Evolutionary conservation across 805 yeast genomes (phyloP).

Genomic region (Wickerhamiella spandovensis): DNA sequence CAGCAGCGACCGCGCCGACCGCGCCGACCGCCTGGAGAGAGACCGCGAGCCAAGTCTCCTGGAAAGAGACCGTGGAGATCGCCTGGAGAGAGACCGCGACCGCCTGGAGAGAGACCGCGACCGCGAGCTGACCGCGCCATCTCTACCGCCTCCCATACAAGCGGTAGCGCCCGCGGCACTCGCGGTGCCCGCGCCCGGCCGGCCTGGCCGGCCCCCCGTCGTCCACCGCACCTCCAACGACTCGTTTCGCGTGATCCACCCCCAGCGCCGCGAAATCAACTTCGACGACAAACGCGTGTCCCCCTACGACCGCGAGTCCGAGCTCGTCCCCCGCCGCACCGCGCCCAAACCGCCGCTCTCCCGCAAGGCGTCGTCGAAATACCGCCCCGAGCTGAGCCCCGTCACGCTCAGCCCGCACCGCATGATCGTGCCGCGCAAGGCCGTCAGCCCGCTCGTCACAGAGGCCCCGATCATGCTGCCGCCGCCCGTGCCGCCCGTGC

Average conservation of each 20-base stretch:
- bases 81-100: no score
- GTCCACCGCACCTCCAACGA: slow-evolving; percentile 16
- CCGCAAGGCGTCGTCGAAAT: slow-evolving; percentile 16
- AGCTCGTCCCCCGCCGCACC: slow-evolving; percentile 50
- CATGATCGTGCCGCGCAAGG: slow-evolving; percentile 1
- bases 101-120: no score
- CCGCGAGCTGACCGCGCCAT: no score
- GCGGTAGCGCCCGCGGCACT: neutral
- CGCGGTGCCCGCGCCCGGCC: no score
- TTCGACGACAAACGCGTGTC: slow-evolving; percentile 68
- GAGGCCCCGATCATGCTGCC: slow-evolving; percentile 1
- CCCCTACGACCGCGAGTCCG: slow-evolving; percentile 32
- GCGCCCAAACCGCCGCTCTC: slow-evolving; percentile 31
- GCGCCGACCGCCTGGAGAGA: no score
- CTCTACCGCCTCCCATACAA: neutral
- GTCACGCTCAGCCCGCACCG: slow-evolving; percentile 4
- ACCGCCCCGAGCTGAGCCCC: slow-evolving; percentile 20
- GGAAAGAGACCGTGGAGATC: no score
- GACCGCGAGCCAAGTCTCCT: no score
- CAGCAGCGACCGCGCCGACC: no score
- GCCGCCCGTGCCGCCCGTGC: neutral
- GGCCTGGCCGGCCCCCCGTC: neutral
- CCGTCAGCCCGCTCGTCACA: neutral
- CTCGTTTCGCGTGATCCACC: slow-evolving; percentile 47
- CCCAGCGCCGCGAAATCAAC: slow-evolving; percentile 42